Percentiles rank a stretch among this genome's conserved stretches.
These are phyloP conservation scores for Begonia loranthoides DNA, from an alignment of 306 rosid genomes.

Conservation along the genomic window DNA sequence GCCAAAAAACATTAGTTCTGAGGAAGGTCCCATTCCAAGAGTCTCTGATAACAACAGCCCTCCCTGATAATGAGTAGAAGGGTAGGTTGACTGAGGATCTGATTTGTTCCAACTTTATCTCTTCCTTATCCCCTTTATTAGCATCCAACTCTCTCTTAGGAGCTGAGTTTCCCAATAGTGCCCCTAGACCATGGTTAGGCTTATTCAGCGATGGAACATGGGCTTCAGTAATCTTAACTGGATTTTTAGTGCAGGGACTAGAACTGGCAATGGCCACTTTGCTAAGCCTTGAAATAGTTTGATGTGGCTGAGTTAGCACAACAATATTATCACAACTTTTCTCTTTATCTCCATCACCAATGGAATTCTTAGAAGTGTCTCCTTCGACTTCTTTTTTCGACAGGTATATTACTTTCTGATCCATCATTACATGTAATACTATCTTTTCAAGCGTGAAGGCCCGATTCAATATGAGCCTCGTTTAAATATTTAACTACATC, in stretches of 20 bases:
- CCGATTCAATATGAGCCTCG: conserved; percentile 16
- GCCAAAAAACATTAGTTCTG: conserved; percentile 77
- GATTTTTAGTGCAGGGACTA: conserved; percentile 9
- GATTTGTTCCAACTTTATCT: conserved; percentile 43
- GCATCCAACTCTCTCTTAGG: conserved; percentile 43
- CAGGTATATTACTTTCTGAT: conserved; percentile 12
- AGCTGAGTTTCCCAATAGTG: conserved; percentile 43
- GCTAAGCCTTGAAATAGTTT: conserved; percentile 20
- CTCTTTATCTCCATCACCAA: conserved; percentile 16
- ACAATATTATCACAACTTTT: conserved; percentile 13
- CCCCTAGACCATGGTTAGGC: conserved; percentile 57
- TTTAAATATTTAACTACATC: conserved; percentile 44
- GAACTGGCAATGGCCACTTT: conserved; percentile 14
- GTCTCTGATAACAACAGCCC: conserved; percentile 31
- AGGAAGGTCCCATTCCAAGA: conserved; percentile 89
- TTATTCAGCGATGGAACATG: conserved; percentile 53
- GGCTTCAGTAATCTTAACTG: conserved; percentile 38
- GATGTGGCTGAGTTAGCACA: conserved; percentile 16
- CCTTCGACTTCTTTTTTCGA: conserved; percentile 7
- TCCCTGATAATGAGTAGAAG: conserved; percentile 50
- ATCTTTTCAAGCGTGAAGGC: conserved; percentile 26
- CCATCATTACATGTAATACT: conserved; percentile 17
- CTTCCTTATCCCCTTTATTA: conserved; percentile 43
- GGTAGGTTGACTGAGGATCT: conserved; percentile 60
- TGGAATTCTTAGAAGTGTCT: conserved; percentile 16